Evolutionary conservation across 2,329 filamentous ascomycete species (phyloP).

Genomic region (Penicillium psychrosexuale): DNA sequence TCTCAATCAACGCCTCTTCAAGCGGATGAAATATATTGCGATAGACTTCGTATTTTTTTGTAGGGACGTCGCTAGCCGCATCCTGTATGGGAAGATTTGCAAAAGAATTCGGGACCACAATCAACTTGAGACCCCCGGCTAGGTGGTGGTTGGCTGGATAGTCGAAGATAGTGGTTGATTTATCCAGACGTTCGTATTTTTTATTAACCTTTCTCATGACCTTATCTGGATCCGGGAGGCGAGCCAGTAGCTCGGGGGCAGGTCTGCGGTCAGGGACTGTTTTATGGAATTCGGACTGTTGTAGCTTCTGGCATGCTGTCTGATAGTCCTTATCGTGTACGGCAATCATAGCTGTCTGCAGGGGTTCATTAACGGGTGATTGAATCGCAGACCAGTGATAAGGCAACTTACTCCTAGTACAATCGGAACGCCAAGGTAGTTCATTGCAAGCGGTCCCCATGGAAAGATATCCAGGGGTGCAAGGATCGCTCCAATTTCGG

Average conservation of each 20-base stretch:
- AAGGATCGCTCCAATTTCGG: rapidly evolving
- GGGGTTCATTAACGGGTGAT: not conserved
- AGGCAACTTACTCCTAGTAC: not conserved
- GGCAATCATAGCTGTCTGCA: not conserved
- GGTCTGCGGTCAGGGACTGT: not conserved
- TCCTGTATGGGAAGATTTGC: not conserved
- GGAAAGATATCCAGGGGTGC: not conserved
- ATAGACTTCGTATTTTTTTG: not conserved
- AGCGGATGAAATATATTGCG: not conserved
- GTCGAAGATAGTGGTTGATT: not conserved
- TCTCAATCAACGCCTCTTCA: not conserved
- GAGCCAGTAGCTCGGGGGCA: not conserved
- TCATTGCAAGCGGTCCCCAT: not conserved
- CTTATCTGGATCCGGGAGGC: not conserved
- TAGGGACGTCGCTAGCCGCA: not conserved
- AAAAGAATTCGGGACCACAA: not conserved
- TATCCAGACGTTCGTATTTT: not conserved
- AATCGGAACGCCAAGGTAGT: not conserved
- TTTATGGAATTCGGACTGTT: not conserved
- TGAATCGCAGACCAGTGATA: no score
- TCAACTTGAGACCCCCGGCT: not conserved
- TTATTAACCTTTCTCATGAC: not conserved
- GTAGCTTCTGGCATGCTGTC: not conserved
- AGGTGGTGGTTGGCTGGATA: not conserved
- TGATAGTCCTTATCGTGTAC: not conserved